Percentiles rank a stretch among this genome's conserved stretches.
Evolutionary conservation across 192 early-diverging fungal species (phyloP).

Genomic region (Backusella mclennaniae): DNA sequence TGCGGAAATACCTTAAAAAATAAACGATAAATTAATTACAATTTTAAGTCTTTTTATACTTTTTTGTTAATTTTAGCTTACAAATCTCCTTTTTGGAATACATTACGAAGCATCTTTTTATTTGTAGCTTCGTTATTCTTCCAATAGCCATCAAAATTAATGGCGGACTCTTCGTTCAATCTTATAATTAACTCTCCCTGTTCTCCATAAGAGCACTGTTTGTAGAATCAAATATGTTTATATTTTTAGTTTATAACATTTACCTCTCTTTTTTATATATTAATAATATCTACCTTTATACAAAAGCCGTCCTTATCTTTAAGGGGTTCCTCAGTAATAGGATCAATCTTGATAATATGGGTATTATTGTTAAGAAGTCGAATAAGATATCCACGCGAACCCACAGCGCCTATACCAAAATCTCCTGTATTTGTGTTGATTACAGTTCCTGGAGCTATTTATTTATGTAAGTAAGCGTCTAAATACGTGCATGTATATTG

Average conservation of each 20-base stretch:
- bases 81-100: constrained; percentile 57
- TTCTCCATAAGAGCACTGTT: constrained; percentile 38
- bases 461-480: background rate
- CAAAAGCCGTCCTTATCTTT: constrained; percentile 53
- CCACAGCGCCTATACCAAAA: constrained; percentile 59
- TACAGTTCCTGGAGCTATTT: constrained; percentile 32
- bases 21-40: background rate
- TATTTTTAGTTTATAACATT: background rate
- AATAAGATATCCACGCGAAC: constrained; percentile 44
- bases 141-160: constrained; percentile 46
- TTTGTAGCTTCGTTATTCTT: constrained; percentile 46
- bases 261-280: background rate
- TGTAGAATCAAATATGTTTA: background rate
- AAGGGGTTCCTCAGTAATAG: constrained; percentile 51
- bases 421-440: constrained; percentile 42
- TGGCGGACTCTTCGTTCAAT: constrained; percentile 29
- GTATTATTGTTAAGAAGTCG: constrained; percentile 28
- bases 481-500: background rate
- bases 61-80: constrained; percentile 17
- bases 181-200: constrained; percentile 57
- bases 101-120: constrained; percentile 51
- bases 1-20: constrained; percentile 41
- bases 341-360: constrained; percentile 58
- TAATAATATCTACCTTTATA: constrained; percentile 30
- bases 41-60: background rate